phyloP scores from a whole-genome alignment of 2,329 filamentous ascomycete species.

The Ophiostoma tasmaniense region DNA sequence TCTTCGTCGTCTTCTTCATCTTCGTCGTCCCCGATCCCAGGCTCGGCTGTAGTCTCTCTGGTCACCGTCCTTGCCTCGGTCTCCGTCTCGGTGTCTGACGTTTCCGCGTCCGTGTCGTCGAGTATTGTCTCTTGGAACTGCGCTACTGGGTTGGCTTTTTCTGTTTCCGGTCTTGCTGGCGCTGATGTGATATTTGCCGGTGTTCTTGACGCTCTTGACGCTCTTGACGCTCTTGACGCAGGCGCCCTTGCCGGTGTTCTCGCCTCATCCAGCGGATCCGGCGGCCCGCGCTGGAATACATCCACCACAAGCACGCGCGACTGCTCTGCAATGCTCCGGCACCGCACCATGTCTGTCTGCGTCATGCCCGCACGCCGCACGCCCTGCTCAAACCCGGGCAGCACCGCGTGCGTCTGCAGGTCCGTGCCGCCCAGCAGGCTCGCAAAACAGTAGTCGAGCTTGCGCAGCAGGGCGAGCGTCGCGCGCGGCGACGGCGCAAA shows the following conservation, averaged over 20 bases:
- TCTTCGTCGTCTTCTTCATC: constrained; percentile 25
- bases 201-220: neutral
- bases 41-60: constrained; percentile 32
- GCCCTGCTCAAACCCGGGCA: constrained; percentile 60
- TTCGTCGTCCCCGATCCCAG: neutral
- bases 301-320: constrained; percentile 64
- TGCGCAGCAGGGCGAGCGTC: constrained; percentile 63
- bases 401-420: constrained; percentile 50
- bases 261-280: constrained; percentile 14
- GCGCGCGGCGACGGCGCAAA: constrained; percentile 61
- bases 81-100: constrained; percentile 26
- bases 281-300: constrained; percentile 43
- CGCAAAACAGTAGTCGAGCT: constrained; percentile 76
- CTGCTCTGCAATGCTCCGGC: constrained; percentile 71
- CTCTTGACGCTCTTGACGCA: neutral
- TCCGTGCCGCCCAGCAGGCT: constrained; percentile 63
- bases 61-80: constrained; percentile 30
- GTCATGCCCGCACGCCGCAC: constrained; percentile 57
- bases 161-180: neutral
- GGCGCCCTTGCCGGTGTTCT: neutral
- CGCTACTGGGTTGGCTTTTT: neutral
- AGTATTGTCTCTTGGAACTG: neutral
- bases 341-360: constrained; percentile 76
- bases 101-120: neutral
- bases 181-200: neutral